These are phyloP conservation scores for Rostrohypoxylon terebratum DNA, from an alignment of 495 filamentous ascomycete species.

Conservation along the genomic window DNA sequence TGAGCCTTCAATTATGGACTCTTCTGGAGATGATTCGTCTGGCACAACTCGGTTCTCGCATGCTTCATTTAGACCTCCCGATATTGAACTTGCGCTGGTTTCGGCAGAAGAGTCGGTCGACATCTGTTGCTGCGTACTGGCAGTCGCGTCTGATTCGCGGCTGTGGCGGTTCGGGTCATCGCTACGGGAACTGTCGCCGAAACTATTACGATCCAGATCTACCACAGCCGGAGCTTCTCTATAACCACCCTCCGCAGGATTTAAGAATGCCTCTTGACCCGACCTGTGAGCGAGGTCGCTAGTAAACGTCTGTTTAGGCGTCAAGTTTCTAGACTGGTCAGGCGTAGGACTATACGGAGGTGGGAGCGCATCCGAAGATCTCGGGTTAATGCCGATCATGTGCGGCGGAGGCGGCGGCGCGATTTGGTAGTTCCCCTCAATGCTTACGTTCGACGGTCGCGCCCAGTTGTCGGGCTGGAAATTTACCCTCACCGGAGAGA, in stretches of 20 bases:
- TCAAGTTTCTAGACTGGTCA: slow-evolving; percentile 35
- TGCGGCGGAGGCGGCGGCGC: slow-evolving; percentile 4
- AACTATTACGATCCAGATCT: slow-evolving; percentile 51
- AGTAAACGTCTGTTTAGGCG: slow-evolving; percentile 37
- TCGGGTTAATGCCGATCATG: slow-evolving; percentile 41
- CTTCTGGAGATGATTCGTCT: slow-evolving; percentile 56
- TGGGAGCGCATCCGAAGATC: slow-evolving; percentile 52
- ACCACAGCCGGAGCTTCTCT: slow-evolving; percentile 24
- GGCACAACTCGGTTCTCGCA: slow-evolving; percentile 55
- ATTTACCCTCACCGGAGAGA: slow-evolving; percentile 57
- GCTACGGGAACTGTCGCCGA: slow-evolving; percentile 47
- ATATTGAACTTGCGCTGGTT: slow-evolving; percentile 64
- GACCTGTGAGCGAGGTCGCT: slow-evolving; percentile 51
- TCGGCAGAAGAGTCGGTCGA: slow-evolving; percentile 60
- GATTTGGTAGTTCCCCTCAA: slow-evolving; percentile 46
- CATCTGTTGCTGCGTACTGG: slow-evolving; percentile 58
- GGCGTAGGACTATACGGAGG: slow-evolving; percentile 43
- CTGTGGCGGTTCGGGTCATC: slow-evolving; percentile 58
- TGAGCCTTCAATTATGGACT: slow-evolving; percentile 55
- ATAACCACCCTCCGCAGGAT: slow-evolving; percentile 34
- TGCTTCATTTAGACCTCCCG: slow-evolving; percentile 57
- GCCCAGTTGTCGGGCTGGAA: slow-evolving; percentile 58
- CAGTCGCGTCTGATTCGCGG: slow-evolving; percentile 61
- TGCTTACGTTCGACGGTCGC: slow-evolving; percentile 56
- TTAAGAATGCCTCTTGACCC: slow-evolving; percentile 37